A percentile compares a stretch with the other conserved stretches of the same genome.
Conservation (phyloP, 495 filamentous ascomycete genomes). For the Daldinia caldariorum region DNA sequence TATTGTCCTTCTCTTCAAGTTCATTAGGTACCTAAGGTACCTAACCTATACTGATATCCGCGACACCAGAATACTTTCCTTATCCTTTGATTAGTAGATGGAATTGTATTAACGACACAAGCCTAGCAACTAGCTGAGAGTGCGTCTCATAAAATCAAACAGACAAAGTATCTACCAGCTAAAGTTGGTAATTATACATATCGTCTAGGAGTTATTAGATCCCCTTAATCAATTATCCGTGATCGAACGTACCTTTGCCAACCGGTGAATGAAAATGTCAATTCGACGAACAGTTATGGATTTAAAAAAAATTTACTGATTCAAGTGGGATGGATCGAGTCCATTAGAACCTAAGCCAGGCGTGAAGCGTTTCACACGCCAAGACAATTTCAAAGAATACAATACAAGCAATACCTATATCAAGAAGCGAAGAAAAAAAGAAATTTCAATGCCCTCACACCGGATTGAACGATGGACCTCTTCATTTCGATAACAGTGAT, state of each 20-base stretch:
- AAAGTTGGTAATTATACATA: background rate
- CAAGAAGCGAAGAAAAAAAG: conserved; percentile 26
- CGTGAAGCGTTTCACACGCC: too few relatives aligned
- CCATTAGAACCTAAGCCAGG: too few relatives aligned
- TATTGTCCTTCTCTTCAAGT: background rate
- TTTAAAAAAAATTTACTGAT: too few relatives aligned
- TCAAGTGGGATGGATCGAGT: too few relatives aligned
- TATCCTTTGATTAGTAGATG: background rate
- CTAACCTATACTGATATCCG: background rate
- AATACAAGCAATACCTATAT: background rate
- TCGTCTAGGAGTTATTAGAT: too few relatives aligned
- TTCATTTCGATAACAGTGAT: conserved; percentile 17
- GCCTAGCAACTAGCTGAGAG: background rate
- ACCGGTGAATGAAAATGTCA: too few relatives aligned
- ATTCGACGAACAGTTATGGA: too few relatives aligned
- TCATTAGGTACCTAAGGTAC: background rate
- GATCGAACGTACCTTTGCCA: too few relatives aligned
- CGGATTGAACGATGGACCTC: conserved; percentile 45
- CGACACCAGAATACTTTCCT: background rate
- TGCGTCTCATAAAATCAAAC: background rate
- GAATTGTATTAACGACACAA: background rate
- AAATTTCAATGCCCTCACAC: conserved; percentile 29
- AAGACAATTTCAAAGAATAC: background rate
- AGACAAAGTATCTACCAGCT: background rate
- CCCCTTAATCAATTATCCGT: too few relatives aligned